Base-by-base conservation (phyloP, 2,329 filamentous ascomycete species). In the Penicillium capsulatum region DNA sequence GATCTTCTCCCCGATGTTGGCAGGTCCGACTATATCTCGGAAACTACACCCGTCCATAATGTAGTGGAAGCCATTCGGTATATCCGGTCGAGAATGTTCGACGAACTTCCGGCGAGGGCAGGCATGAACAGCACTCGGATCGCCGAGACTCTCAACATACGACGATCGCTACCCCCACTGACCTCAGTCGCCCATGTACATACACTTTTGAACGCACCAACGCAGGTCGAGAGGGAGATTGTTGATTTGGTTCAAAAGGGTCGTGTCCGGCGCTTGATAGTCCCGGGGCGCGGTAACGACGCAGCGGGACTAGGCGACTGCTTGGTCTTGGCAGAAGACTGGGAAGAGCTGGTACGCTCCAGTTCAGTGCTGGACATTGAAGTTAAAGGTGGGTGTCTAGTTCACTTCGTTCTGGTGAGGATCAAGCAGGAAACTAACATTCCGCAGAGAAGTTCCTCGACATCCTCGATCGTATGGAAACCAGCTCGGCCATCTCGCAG, bases 81-180 rank as follows among this genome's bases (percentile, higher is more conserved):
- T 55, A 71, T 79, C 22, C 70, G 67, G 15, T 61, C 61, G 10
- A 66, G 63, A 19, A 77, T 77, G 66, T 83, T 81, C 51, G 71
- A 71, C 35, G 64, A 72, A 8, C 63, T 83, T 13, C 79, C 80
- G 0, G 63, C 63, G 14, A 67, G 70, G 7, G 69, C 76, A 1
- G 79, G 79, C 3, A 81, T 83, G 78, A 79, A 77, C 54, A 79
- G 76, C 43, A 75, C 71, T 7, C 70, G 75, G 7, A 80, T 80
- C 31, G 72, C 77, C 3, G 72, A 80, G 45, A 71, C 80, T 2
- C 60, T 83, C 35, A 79, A 80, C 36, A 72, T 75, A 44, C 70
- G 78, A 9, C 67, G 62, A 34, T 68, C 64, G 29, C 55, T 83
- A 31, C 78, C 80, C 9, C 74, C 76, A 0, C 68, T 81, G 17